Conservation (phyloP, 1,284 basidiomycete species). For the Cystobasidiaceae sp. region DNA sequence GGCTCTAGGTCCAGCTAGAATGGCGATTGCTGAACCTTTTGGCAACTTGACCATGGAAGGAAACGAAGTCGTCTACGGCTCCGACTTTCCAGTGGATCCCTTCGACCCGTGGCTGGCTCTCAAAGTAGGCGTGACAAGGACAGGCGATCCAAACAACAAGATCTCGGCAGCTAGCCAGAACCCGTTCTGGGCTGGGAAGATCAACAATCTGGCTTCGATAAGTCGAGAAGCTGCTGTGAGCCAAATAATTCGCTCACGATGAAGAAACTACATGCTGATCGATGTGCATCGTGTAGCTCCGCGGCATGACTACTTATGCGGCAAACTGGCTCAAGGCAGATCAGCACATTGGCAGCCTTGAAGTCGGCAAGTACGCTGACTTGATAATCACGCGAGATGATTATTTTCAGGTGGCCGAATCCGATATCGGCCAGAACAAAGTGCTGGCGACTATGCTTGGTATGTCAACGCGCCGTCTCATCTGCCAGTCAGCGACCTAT, state of each 20-base stretch:
- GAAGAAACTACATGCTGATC: neutral
- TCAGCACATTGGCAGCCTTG: neutral
- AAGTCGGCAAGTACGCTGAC: conserved; percentile 1
- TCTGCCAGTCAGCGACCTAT: neutral
- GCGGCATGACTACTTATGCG: neutral
- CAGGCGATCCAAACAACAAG: neutral
- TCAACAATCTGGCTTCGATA: neutral
- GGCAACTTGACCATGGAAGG: neutral
- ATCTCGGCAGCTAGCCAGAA: neutral
- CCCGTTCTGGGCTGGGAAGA: neutral
- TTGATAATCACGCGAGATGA: neutral
- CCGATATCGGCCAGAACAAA: neutral
- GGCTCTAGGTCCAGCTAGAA: neutral
- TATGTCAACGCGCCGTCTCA: neutral
- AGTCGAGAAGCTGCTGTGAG: neutral
- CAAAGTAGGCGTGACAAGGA: conserved; percentile 1
- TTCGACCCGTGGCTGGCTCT: neutral
- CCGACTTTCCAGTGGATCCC: neutral
- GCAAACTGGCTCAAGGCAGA: neutral
- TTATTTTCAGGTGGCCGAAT: neutral
- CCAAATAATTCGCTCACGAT: neutral
- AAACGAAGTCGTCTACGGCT: neutral
- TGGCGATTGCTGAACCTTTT: neutral
- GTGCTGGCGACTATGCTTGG: neutral
- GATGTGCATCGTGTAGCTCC: neutral